Percentiles rank a stretch among this genome's conserved stretches.
These are phyloP conservation scores for Fusarium globosum DNA, from an alignment of 2,329 filamentous ascomycete genomes.

Conservation along the genomic window DNA sequence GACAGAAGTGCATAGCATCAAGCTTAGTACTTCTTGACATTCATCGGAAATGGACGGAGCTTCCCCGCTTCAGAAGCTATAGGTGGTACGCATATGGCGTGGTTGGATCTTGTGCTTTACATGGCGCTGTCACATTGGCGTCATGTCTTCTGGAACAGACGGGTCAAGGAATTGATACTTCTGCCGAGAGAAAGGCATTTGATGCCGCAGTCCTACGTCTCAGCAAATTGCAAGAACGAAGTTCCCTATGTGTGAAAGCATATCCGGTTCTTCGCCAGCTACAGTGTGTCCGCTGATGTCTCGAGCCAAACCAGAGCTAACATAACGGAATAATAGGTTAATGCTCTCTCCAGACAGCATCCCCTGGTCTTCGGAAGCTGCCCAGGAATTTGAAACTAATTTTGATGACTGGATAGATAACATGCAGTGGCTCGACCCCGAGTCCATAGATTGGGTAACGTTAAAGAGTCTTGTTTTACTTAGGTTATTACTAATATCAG, in stretches of 20 bases:
- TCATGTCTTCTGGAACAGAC: not conserved
- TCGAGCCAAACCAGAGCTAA: not conserved
- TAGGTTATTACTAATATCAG: not conserved
- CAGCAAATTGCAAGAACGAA: not conserved
- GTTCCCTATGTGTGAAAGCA: not conserved
- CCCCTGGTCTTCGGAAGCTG: not conserved
- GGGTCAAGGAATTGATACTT: not conserved
- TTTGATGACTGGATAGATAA: conserved; percentile 4
- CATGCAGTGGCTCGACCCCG: not conserved
- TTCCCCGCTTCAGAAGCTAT: not conserved
- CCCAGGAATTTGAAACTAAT: not conserved
- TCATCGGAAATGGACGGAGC: not conserved
- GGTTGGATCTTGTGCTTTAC: not conserved
- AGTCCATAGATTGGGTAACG: conserved; percentile 1
- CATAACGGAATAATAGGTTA: not conserved
- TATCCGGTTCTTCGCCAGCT: not conserved
- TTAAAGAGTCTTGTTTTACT: not conserved
- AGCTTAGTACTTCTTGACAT: not conserved
- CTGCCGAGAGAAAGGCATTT: not conserved
- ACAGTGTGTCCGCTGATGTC: not conserved
- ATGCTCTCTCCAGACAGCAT: not conserved
- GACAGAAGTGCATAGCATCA: not conserved
- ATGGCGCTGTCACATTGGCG: not conserved
- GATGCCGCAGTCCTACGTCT: not conserved
- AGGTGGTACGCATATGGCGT: not conserved